Evolutionary conservation across 2,329 filamentous ascomycete genomes (phyloP).

Genomic region (Fusarium avenaceum): DNA sequence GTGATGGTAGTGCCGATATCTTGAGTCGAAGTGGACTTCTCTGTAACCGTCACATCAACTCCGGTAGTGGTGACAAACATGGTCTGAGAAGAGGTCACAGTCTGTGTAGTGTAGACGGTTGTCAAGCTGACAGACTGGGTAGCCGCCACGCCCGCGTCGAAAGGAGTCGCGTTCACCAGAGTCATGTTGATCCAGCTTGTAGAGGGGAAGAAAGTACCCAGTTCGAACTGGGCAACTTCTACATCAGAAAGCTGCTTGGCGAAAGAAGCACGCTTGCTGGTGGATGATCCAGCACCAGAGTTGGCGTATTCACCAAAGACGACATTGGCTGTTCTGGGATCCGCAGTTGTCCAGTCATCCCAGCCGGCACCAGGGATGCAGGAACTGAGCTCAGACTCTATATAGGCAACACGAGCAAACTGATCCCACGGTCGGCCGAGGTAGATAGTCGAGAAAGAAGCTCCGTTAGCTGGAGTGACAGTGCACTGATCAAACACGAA

Average conservation of each 20-base stretch:
- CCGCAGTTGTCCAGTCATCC: constrained; percentile 41
- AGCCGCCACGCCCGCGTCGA: constrained; percentile 23
- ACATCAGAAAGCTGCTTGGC: constrained; percentile 29
- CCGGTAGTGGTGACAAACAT: constrained; percentile 31
- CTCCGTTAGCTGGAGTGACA: constrained; percentile 47
- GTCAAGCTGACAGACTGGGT: constrained; percentile 28
- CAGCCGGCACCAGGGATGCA: constrained; percentile 33
- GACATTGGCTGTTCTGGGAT: constrained; percentile 40
- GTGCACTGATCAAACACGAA: constrained; percentile 54
- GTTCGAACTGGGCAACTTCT: constrained; percentile 33
- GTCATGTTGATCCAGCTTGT: constrained; percentile 46
- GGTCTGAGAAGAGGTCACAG: constrained; percentile 36
- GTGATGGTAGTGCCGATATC: constrained; percentile 44
- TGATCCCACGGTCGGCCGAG: constrained; percentile 45
- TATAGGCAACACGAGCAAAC: constrained; percentile 42
- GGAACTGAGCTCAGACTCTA: constrained; percentile 36
- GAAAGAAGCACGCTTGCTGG: constrained; percentile 39
- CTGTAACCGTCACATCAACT: constrained; percentile 22
- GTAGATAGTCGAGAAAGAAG: constrained; percentile 41
- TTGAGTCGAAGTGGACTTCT: constrained; percentile 32
- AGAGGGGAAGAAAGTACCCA: constrained; percentile 38
- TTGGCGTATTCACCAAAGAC: constrained; percentile 43
- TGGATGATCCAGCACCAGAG: constrained; percentile 37
- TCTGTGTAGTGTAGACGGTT: constrained; percentile 41
- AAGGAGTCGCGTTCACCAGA: constrained; percentile 38